phyloP scores from a whole-genome alignment of 2,329 filamentous ascomycete genomes.

The Penicillium sumatraense region DNA sequence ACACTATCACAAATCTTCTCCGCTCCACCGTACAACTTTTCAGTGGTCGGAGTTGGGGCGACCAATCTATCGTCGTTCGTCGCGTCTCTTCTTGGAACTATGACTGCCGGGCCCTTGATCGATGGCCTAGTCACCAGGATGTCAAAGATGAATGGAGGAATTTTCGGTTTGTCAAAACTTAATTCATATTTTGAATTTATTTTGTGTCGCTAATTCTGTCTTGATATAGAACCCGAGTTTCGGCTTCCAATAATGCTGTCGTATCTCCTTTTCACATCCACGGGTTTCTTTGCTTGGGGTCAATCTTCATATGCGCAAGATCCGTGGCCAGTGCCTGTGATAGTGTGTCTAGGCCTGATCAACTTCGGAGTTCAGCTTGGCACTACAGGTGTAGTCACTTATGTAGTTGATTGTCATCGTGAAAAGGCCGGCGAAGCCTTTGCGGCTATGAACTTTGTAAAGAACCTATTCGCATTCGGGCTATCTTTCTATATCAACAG shows the following conservation, averaged over 20 bases:
- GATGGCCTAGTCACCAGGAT: slow-evolving; percentile 41
- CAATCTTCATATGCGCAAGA: slow-evolving; percentile 32
- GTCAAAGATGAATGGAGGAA: slow-evolving; percentile 41
- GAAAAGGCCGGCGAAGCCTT: slow-evolving; percentile 45
- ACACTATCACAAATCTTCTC: slow-evolving; percentile 44
- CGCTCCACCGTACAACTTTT: slow-evolving; percentile 44
- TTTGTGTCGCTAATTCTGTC: neutral
- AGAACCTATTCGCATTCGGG: slow-evolving; percentile 46
- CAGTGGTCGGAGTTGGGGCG: slow-evolving; percentile 39
- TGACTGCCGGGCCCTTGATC: slow-evolving; percentile 38
- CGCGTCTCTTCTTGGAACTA: slow-evolving; percentile 38
- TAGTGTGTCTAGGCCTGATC: slow-evolving; percentile 43
- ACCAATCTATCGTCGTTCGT: slow-evolving; percentile 41
- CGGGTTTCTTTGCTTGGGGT: slow-evolving; percentile 45
- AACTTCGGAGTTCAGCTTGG: slow-evolving; percentile 45
- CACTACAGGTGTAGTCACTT: slow-evolving; percentile 43
- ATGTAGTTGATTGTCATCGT: slow-evolving; percentile 46
- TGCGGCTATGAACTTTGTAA: slow-evolving; percentile 45
- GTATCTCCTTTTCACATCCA: slow-evolving; percentile 41
- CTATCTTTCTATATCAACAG: slow-evolving; percentile 47
- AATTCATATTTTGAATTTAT: neutral
- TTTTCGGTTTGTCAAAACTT: slow-evolving; percentile 29
- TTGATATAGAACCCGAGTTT: slow-evolving; percentile 42
- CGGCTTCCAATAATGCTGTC: slow-evolving; percentile 43
- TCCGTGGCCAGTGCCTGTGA: slow-evolving; percentile 39